Evolutionary conservation across 108 stramenopile species (phyloP).

Genomic region (Aurantiochytrium sp.): DNA sequence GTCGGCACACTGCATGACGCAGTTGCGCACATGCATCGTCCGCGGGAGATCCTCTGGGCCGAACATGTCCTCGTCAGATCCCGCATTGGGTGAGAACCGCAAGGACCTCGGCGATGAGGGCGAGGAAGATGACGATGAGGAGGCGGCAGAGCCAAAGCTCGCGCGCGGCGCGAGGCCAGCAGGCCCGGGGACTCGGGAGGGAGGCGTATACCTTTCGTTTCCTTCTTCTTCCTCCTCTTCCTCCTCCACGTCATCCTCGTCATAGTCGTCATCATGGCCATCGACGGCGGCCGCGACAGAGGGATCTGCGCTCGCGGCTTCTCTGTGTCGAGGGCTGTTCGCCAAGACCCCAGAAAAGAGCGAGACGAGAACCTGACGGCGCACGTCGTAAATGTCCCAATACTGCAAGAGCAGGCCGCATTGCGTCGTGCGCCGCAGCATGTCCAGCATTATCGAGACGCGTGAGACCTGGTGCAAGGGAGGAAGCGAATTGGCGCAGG

Average conservation of each 20-base stretch:
- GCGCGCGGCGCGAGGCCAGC: too few species aligned
- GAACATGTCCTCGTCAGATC: background rate
- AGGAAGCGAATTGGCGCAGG: background rate
- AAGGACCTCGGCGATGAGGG: too few species aligned
- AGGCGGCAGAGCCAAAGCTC: too few species aligned
- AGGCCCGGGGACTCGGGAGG: too few species aligned
- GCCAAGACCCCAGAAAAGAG: background rate
- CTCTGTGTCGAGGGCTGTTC: constrained; percentile 9
- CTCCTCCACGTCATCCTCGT: too few species aligned
- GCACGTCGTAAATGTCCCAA: constrained; percentile 3
- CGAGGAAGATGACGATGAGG: too few species aligned
- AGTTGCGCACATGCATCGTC: background rate
- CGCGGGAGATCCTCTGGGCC: background rate
- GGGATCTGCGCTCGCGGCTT: background rate
- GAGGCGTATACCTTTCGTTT: too few species aligned
- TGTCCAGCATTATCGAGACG: background rate
- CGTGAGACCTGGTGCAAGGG: background rate
- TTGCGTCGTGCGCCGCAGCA: background rate
- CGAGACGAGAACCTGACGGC: background rate
- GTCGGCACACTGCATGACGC: background rate
- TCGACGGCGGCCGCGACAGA: too few species aligned
- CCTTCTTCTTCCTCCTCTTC: too few species aligned
- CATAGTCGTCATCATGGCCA: too few species aligned
- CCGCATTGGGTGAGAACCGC: background rate
- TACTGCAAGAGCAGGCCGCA: background rate